phyloP scores from a whole-genome alignment of 179 eudicot species.

The Dionaea muscipula region DNA sequence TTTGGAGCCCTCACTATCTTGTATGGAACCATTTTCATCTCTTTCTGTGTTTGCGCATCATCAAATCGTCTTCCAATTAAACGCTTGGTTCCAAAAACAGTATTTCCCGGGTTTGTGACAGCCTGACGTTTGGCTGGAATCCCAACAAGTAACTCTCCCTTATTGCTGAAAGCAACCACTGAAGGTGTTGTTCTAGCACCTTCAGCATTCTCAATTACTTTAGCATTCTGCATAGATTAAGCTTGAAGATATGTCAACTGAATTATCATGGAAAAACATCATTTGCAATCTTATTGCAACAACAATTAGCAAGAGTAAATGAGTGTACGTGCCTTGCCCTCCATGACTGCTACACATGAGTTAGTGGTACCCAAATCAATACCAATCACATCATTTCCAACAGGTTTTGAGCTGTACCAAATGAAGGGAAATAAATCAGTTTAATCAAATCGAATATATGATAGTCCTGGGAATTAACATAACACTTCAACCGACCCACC shows the following conservation, averaged over 20 bases:
- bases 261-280: not conserved
- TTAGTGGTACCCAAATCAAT: constrained; percentile 58
- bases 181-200: constrained; percentile 69
- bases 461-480: not conserved
- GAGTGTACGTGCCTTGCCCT: constrained; percentile 40
- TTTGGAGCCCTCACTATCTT: constrained; percentile 51
- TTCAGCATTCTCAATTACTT: constrained; percentile 64
- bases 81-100: constrained; percentile 63
- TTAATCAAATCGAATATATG: not conserved
- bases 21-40: constrained; percentile 67
- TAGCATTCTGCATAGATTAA: constrained; percentile 27
- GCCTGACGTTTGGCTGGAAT: constrained; percentile 73
- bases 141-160: constrained; percentile 56
- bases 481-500: constrained; percentile 15
- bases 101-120: constrained; percentile 54
- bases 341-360: constrained; percentile 55
- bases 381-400: constrained; percentile 49
- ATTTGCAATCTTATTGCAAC: not conserved
- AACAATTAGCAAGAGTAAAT: not conserved
- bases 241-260: not conserved
- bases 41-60: constrained; percentile 56
- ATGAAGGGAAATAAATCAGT: not conserved
- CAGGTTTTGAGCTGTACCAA: constrained; percentile 36
- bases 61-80: constrained; percentile 57
- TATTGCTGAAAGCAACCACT: constrained; percentile 49